A percentile compares a stretch with the other conserved stretches of the same genome.
Evolutionary conservation across 768 basidiomycete genomes (phyloP).

Genomic region (Trametes cubensis): DNA sequence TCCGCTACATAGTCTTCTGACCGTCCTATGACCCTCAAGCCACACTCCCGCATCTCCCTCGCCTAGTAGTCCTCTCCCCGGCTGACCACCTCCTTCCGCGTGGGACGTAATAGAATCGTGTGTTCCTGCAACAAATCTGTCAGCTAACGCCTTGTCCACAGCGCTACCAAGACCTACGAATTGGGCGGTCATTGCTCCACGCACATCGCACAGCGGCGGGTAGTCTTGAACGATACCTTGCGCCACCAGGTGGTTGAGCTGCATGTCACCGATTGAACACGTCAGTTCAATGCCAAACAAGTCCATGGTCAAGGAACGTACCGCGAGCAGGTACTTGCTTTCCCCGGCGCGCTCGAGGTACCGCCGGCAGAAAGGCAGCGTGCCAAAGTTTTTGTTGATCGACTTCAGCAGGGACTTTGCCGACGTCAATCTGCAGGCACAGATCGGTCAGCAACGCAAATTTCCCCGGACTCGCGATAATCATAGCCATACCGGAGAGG

Average conservation of each 20-base stretch:
- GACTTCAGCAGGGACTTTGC: constrained; percentile 85
- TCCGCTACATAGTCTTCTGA: constrained; percentile 15
- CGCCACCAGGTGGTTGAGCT: constrained; percentile 89
- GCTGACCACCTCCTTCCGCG: constrained; percentile 82
- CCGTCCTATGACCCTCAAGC: constrained; percentile 13
- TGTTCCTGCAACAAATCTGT: constrained; percentile 61
- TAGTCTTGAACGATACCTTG: constrained; percentile 91
- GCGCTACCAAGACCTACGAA: constrained; percentile 53
- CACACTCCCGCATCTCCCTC: not conserved
- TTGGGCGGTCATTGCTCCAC: constrained; percentile 92
- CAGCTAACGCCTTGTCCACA: not conserved
- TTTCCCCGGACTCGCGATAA: not conserved
- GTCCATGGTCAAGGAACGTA: constrained; percentile 39
- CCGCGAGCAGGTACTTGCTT: constrained; percentile 89
- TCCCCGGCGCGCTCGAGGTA: constrained; percentile 94
- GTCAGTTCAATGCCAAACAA: not conserved
- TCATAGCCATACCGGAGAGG: constrained; percentile 63
- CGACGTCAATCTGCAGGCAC: constrained; percentile 62
- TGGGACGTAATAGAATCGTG: constrained; percentile 82
- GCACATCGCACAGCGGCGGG: constrained; percentile 86
- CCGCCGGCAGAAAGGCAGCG: constrained; percentile 91
- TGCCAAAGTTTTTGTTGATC: constrained; percentile 93
- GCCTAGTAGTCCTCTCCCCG: constrained; percentile 79
- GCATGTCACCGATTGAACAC: not conserved
- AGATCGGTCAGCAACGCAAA: constrained; percentile 1